Evolutionary conservation across 345 rosid species (phyloP).

Genomic region (Nasturtium officinale): DNA sequence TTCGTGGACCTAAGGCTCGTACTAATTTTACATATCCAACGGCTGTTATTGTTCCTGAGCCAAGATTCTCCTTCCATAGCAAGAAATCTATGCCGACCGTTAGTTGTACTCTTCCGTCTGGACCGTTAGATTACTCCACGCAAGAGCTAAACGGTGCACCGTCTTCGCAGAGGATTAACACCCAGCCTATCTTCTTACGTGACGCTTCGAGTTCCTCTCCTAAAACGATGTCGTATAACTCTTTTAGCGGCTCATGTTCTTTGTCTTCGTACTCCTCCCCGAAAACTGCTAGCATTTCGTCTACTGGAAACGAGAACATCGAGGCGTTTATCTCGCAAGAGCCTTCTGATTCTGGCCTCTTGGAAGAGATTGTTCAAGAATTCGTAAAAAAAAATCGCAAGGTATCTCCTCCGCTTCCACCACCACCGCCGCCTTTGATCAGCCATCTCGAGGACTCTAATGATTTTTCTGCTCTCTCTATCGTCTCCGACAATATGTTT

Average conservation of each 20-base stretch:
- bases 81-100: conserved; percentile 43
- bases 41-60: conserved; percentile 33
- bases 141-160: conserved; percentile 26
- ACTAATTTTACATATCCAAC: conserved; percentile 80
- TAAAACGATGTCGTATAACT: background rate
- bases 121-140: conserved; percentile 26
- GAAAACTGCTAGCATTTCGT: conserved; percentile 16
- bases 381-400: conserved; percentile 46
- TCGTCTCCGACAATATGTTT: background rate
- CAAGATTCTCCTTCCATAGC: conserved; percentile 37
- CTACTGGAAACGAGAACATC: conserved; percentile 7
- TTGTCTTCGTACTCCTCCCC: background rate
- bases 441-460: background rate
- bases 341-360: conserved; percentile 67
- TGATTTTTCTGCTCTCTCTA: conserved; percentile 16
- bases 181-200: conserved; percentile 53
- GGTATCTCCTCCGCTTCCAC: background rate
- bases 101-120: conserved; percentile 13
- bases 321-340: conserved; percentile 57
- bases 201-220: conserved; percentile 51
- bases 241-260: conserved; percentile 10
- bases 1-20: conserved; percentile 90
- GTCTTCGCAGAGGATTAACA: conserved; percentile 32
- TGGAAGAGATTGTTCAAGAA: conserved; percentile 80
- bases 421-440: background rate